Evolutionary conservation across 495 filamentous ascomycete genomes (phyloP), one percentile per base, ranked within the genome.

Genomic region (Penicillium antarcticum): DNA sequence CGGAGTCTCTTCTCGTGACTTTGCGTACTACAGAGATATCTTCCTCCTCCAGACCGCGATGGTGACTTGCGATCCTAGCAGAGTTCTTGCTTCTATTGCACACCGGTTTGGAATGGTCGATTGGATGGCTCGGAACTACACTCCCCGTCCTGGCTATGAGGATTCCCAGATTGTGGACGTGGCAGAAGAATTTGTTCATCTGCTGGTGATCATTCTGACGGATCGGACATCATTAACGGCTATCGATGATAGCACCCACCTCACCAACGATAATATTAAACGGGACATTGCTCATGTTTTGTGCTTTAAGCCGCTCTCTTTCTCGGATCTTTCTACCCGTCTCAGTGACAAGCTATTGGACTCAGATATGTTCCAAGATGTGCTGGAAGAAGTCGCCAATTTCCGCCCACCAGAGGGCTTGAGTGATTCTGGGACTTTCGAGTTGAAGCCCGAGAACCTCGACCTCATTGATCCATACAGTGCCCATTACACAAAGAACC

Each of bases 261-360:
- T 87, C 13, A 83, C 86, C 29, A 69, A 84, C 16, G 78, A 86
- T 42, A 85, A 85, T 13, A 87, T 97, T 66, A 85, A 85, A 42
- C 82, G 90, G 24, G 95, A 97, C 60, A 88, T 99, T 58, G 88
- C 87, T 7, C 95, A 99, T 63, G 87, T 91, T 14, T 78, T 99
- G 21, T 97, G 92, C 74, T 97, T 97, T 77, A 92, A 91, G 67
- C 92, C 95, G 1, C 76, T 97, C 29, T 92, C 92, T 3, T 96
- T 91, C 72, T 95, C 92, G 2, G 92, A 97, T 36, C 78, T 99
- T 45, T 86, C 83, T 5, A 77, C 71, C 51, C 89, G 89, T 35
- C 75, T 97, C 2, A 75, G 71, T 24, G 75, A 80, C 55, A 72
- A 74, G 56, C 49, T 75, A 11, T 59, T 72, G 17, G 74, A 77